These are phyloP conservation scores for Rhodotorula mucilaginosa DNA, from an alignment of 1,284 basidiomycete genomes.

Conservation along the genomic window DNA sequence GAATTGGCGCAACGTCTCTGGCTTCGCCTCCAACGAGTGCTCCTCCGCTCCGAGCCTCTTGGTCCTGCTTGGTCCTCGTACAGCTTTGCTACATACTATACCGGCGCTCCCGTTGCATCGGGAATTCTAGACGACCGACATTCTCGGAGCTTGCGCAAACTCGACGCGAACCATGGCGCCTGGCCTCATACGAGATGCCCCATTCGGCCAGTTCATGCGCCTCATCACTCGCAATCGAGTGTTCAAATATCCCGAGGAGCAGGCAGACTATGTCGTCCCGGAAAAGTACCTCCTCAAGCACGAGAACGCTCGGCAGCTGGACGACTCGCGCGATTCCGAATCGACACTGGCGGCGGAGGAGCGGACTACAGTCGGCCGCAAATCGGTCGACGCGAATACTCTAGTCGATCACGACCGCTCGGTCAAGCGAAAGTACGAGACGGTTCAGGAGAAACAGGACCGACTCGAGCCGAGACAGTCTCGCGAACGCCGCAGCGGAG, in stretches of 20 bases:
- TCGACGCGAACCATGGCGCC: background rate
- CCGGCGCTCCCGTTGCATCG: too few species aligned
- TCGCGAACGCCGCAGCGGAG: background rate
- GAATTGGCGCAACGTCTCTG: too few species aligned
- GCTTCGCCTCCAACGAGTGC: background rate
- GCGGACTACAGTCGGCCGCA: background rate
- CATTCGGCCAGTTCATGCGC: constrained; percentile 40
- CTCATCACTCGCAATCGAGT: constrained; percentile 29
- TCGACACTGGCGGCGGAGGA: background rate
- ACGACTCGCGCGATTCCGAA: background rate
- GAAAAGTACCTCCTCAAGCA: constrained; percentile 20
- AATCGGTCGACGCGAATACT: constrained; percentile 5
- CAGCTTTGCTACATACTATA: too few species aligned
- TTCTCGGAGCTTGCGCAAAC: too few species aligned
- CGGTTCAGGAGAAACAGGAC: constrained; percentile 25
- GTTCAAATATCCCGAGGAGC: constrained; percentile 41
- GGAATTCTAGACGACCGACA: too few species aligned
- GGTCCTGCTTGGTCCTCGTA: too few species aligned
- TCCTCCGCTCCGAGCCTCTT: background rate
- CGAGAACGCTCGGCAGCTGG: constrained; percentile 5
- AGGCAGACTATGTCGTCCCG: constrained; percentile 38
- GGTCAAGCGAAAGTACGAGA: constrained; percentile 14
- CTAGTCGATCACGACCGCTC: constrained; percentile 1
- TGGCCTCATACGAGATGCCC: constrained; percentile 39
- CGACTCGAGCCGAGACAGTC: background rate